Base-by-base conservation (phyloP, 805 yeast genomes). In the Candida oleophila region DNA sequence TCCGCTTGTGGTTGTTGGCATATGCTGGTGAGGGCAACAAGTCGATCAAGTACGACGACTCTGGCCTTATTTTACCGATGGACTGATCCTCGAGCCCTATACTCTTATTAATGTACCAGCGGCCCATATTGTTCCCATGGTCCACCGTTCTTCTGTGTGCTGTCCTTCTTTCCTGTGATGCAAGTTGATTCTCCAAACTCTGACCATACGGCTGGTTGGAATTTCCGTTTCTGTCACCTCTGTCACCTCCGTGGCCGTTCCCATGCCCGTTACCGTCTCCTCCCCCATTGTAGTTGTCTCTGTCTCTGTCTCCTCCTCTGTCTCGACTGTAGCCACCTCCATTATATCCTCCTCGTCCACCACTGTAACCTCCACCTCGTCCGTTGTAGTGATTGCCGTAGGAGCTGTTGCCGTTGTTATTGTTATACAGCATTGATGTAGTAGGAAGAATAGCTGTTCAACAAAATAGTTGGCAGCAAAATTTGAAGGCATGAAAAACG, bases 141-240 rank as follows among this genome's bases (percentile, higher is more conserved):
- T 88, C 96, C 4, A 85, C 82, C 2, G 89, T 84, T 59, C 90
- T 73, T 57, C 92, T 71, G 53, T 81, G 80, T 14, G 80, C 73
- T 2, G 77, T 68, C 54, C 75, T 77, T 53, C 71, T 79, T 49
- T 73, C 78, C 52, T 76, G 82, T 39, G 69, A 68, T 41, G 69
- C 71, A 43, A 69, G 60, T 56, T 71, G 76, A 48, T 72, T 73
- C 47, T 71, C 75, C 36, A 69, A 51, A 46, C 62, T 66, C 52
- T 63, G 74, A 62, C 43, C 43, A 21, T 39, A 39, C 21, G 22
- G 28, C n/a, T 16, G 30, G 19, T n/a, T 18, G 33, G 32, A 9
- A 19, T 25, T 28, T 8, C 58, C 47, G 45, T 46, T 42, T 51
- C 44, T 43, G 59, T 46, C n/a, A 56, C 65, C 44, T 50, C 51